Evolutionary conservation across 1,284 basidiomycete species (phyloP).

Genomic region (Omphalotus olearius): DNA sequence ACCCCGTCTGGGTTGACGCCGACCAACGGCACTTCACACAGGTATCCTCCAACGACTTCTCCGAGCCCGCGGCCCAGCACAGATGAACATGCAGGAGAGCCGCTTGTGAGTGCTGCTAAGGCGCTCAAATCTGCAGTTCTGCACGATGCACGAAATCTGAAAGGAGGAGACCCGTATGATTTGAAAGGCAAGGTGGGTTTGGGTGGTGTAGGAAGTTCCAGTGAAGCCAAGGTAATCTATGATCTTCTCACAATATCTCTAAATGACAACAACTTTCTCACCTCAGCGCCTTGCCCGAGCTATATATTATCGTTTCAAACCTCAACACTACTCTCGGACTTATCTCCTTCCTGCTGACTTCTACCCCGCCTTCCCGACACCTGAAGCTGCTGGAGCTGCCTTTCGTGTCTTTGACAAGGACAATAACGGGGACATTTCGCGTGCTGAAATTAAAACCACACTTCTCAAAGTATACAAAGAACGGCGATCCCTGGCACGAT

Average conservation of each 20-base stretch:
- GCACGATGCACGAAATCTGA: constrained; percentile 71
- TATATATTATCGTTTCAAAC: constrained; percentile 63
- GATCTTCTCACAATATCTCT: constrained; percentile 2
- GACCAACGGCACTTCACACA: constrained; percentile 22
- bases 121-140: constrained; percentile 63
- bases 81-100: constrained; percentile 28
- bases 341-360: constrained; percentile 72
- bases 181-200: constrained; percentile 28
- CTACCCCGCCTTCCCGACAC: constrained; percentile 59
- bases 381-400: constrained; percentile 54
- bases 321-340: constrained; percentile 38
- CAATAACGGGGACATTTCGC: constrained; percentile 76
- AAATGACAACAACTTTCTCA: not conserved
- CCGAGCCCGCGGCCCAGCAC: constrained; percentile 14
- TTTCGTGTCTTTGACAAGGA: constrained; percentile 78
- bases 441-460: constrained; percentile 70
- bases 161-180: constrained; percentile 42
- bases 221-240: constrained; percentile 58
- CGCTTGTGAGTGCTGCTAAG: constrained; percentile 53
- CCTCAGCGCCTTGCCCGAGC: constrained; percentile 59
- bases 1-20: constrained; percentile 1
- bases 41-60: constrained; percentile 33
- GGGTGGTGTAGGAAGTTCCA: constrained; percentile 43
- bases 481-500: constrained; percentile 63
- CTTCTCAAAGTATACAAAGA: constrained; percentile 75